Conservation (phyloP, 257 asterid genomes). For the Solanum habrochaites region DNA sequence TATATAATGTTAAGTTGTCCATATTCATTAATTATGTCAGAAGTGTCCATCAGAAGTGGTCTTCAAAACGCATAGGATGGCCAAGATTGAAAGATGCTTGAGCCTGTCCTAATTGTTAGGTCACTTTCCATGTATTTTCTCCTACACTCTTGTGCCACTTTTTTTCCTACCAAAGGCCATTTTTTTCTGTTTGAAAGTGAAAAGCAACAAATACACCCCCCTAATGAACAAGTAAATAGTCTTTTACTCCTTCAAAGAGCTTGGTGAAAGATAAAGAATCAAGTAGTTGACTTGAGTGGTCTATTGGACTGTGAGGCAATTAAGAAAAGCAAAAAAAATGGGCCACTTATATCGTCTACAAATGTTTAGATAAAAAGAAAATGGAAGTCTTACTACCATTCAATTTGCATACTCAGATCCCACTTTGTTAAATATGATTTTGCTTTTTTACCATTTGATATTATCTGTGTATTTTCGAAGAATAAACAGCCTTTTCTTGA, state of each 20-base stretch:
- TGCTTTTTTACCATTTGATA: background rate
- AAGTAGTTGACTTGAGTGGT: background rate
- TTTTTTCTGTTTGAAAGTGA: background rate
- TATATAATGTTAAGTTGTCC: background rate
- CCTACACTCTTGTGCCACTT: background rate
- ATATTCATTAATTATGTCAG: slow-evolving; percentile 6
- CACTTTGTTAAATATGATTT: slow-evolving; percentile 3
- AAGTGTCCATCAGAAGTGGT: slow-evolving; percentile 14
- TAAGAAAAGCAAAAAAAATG: background rate
- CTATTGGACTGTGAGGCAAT: background rate
- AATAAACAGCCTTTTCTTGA: background rate
- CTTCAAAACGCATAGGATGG: slow-evolving; percentile 5
- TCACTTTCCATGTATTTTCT: slow-evolving; percentile 13
- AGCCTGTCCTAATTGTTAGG: slow-evolving; percentile 16
- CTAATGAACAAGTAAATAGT: background rate
- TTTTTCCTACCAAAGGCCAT: background rate
- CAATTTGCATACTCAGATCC: slow-evolving; percentile 18
- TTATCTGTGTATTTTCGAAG: no score
- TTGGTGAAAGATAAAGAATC: background rate
- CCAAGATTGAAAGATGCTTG: slow-evolving; percentile 22
- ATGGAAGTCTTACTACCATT: slow-evolving; percentile 8
- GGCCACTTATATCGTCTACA: slow-evolving; percentile 11
- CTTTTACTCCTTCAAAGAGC: background rate
- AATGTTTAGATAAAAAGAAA: slow-evolving; percentile 7
- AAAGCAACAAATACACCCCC: background rate